Evolutionary conservation across 2,329 filamentous ascomycete species (phyloP), one percentile per base, ranked within the genome.

Genomic region (Colletotrichum australisinense): DNA sequence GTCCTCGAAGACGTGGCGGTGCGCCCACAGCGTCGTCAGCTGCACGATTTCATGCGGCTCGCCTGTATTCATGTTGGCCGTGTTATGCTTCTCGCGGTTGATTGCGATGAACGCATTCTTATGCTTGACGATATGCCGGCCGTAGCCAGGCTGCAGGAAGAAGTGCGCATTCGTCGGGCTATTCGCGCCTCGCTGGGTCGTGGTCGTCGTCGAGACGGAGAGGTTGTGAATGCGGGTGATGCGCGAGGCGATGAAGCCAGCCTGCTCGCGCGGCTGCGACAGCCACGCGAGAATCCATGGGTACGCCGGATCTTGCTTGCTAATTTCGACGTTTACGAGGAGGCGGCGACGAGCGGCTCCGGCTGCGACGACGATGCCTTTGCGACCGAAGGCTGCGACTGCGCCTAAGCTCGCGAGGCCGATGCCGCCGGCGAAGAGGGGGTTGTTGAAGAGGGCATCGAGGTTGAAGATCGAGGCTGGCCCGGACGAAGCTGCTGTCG

Each of bases 271-370:
- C 76, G 95, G 94, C 69, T 94, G 89, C 7, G 95, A 95, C 81
- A 99, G 93, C 95, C 97, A 99, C 76, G 95, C 93, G 11, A 99
- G 88, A 55, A 99, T 91, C 96, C 95, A 98, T 53, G 92, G 92
- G 81, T 98, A 99, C 1, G 96, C 95, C 57, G 95, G 92, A 84
- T 99, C 97, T 78, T 96, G 94, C 80, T 95, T 94, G 82, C 94
- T 96, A 83, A 99, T 98, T 83, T 99, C 97, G 78, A 99, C 92
- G 79, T 98, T 95, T 78, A 98, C 94, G 35, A 99, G 91, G 84
- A 99, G 91, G 62, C 96, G 94, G 66, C 93, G 92, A 63, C 94
- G 93, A 72, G 98, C 85, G 69, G 97, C 88, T 56, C 90, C 89
- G n/a, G 93, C 92, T 67, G 91, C 91, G 78, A 91, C 87, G 73